Conservation (phyloP, 1,284 basidiomycete species). For the Cutaneotrichosporon sp. region DNA sequence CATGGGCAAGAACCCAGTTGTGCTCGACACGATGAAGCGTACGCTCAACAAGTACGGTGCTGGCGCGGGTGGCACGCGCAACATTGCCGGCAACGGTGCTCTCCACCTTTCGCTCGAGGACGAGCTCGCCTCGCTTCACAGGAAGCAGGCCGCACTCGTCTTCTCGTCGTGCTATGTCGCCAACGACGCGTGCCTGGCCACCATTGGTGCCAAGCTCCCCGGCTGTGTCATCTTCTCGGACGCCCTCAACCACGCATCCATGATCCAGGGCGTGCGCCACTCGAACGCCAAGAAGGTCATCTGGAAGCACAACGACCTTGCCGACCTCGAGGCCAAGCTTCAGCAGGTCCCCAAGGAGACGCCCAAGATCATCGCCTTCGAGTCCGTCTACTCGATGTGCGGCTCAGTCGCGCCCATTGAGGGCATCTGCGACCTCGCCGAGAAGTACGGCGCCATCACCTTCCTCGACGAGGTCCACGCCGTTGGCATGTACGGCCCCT, state of each 20-base stretch:
- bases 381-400: constrained; percentile 99
- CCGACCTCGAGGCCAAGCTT: constrained; percentile 89
- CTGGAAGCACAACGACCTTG: constrained; percentile 97
- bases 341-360: constrained; percentile 83
- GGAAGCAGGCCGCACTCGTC: constrained; percentile 91
- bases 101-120: constrained; percentile 92
- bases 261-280: constrained; percentile 99
- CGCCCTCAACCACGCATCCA: constrained; percentile 95
- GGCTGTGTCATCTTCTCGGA: constrained; percentile 97
- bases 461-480: constrained; percentile 98
- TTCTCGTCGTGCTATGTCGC: constrained; percentile 99
- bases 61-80: constrained; percentile 96
- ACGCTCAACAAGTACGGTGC: constrained; percentile 95
- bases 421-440: constrained; percentile 93
- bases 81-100: constrained; percentile 99
- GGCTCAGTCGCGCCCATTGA: constrained; percentile 95
- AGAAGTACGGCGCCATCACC: constrained; percentile 96
- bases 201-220: constrained; percentile 91
- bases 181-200: constrained; percentile 96
- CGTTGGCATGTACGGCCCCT: constrained; percentile 95
- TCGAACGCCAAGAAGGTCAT: constrained; percentile 92
- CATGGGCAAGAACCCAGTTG: constrained; percentile 96
- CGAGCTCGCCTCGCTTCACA: constrained; percentile 88
- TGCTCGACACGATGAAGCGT: constrained; percentile 96
- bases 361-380: constrained; percentile 97